A percentile compares a stretch with the other conserved stretches of the same genome.
Evolutionary conservation across 1,284 basidiomycete genomes (phyloP).

Genomic region (Ceratobasidium sp.): DNA sequence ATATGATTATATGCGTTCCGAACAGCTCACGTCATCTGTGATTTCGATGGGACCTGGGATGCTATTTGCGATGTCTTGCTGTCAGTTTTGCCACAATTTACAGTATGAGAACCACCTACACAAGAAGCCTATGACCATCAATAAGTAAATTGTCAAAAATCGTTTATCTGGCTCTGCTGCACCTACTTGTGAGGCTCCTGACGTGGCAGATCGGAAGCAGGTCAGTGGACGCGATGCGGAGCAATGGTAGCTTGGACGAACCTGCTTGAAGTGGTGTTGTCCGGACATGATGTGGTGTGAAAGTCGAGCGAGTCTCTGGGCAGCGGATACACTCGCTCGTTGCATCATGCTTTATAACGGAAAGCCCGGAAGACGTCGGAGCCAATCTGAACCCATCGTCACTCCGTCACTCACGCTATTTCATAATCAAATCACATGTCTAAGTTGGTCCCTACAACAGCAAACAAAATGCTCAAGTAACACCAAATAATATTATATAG

Average conservation of each 20-base stretch:
- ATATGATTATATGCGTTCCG: neutral
- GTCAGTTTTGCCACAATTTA: conserved; percentile 3
- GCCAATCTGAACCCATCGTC: conserved; percentile 16
- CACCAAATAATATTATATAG: neutral
- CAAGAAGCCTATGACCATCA: conserved; percentile 60
- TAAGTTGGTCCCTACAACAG: conserved; percentile 6
- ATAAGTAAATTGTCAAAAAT: neutral
- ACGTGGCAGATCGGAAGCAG: neutral
- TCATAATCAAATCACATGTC: conserved; percentile 9
- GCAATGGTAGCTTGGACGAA: neutral
- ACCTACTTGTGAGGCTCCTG: conserved; percentile 72
- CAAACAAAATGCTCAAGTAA: conserved; percentile 7
- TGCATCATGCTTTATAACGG: conserved; percentile 38
- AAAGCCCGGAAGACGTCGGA: conserved; percentile 12
- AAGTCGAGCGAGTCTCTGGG: conserved; percentile 29
- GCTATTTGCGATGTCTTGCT: conserved; percentile 51
- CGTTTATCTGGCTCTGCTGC: neutral
- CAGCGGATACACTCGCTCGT: conserved; percentile 28
- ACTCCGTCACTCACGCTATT: conserved; percentile 5
- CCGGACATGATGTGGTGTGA: conserved; percentile 40
- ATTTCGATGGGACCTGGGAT: conserved; percentile 87
- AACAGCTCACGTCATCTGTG: conserved; percentile 68
- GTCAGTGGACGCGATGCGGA: neutral
- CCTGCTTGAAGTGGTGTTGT: conserved; percentile 51
- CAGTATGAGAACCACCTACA: conserved; percentile 57